A percentile compares a stretch with the other conserved stretches of the same genome.
Evolutionary conservation across 2,329 filamentous ascomycete species (phyloP).

Genomic region (Microascus cirrosus): DNA sequence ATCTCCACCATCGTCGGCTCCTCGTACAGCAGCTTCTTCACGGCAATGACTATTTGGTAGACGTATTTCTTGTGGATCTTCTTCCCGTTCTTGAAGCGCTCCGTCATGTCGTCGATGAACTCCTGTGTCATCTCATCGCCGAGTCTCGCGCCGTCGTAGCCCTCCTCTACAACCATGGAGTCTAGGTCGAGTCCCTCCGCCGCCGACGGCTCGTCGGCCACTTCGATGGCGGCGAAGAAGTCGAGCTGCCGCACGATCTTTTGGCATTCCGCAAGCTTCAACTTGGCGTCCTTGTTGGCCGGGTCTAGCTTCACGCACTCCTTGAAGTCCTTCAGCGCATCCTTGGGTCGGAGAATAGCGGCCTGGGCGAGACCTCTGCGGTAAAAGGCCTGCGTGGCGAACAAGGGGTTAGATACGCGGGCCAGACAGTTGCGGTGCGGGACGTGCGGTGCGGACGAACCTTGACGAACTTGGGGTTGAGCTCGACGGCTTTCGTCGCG

Average conservation of each 20-base stretch:
- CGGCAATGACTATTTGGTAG: slow-evolving; percentile 87
- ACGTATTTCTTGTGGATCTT: slow-evolving; percentile 93
- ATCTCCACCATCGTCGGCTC: slow-evolving; percentile 97
- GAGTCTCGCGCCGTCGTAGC: slow-evolving; percentile 75
- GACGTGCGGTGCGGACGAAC: slow-evolving; percentile 28
- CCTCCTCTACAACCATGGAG: slow-evolving; percentile 67
- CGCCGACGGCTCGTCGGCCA: slow-evolving; percentile 83
- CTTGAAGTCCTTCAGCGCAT: slow-evolving; percentile 87
- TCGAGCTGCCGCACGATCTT: slow-evolving; percentile 87
- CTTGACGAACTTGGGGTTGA: slow-evolving; percentile 84
- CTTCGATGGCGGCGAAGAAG: slow-evolving; percentile 90
- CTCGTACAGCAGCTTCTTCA: slow-evolving; percentile 80
- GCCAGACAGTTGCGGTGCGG: background rate
- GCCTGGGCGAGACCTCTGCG: slow-evolving; percentile 84
- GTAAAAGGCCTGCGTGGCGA: slow-evolving; percentile 70
- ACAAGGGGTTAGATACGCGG: background rate
- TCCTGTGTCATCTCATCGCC: slow-evolving; percentile 84
- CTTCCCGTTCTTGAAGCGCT: slow-evolving; percentile 92
- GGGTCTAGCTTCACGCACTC: slow-evolving; percentile 81
- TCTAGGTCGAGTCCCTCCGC: slow-evolving; percentile 85
- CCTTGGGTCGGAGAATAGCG: slow-evolving; percentile 78
- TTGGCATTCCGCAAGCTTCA: slow-evolving; percentile 87
- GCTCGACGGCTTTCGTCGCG: slow-evolving; percentile 80
- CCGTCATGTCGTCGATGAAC: slow-evolving; percentile 95
- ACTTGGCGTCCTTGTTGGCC: slow-evolving; percentile 76